Evolutionary conservation across 441 rosid species (phyloP).

Genomic region (Rhodomyrtus psidioides): DNA sequence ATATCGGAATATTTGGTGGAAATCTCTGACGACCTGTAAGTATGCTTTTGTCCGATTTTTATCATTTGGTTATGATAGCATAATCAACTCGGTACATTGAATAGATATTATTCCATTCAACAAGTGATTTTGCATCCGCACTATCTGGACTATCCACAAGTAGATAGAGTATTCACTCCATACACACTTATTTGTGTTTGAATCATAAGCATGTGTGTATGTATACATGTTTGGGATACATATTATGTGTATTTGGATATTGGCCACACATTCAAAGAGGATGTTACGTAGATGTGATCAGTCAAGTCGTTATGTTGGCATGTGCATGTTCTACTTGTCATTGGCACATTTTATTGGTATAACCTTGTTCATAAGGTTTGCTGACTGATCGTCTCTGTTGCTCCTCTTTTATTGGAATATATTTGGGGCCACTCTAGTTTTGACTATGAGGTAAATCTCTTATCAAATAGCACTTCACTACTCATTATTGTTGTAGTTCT

Average conservation of each 20-base stretch:
- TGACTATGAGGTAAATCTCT: slow-evolving; percentile 64
- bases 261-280: not conserved
- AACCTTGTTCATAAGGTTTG: not conserved
- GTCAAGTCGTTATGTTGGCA: not conserved
- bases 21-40: slow-evolving; percentile 85
- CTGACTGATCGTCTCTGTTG: not conserved
- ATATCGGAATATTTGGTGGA: slow-evolving; percentile 80
- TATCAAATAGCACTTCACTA: not conserved
- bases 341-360: not conserved
- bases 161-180: not conserved
- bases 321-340: not conserved
- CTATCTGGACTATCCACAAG: not conserved
- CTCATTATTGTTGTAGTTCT: not conserved
- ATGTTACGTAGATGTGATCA: not conserved
- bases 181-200: not conserved
- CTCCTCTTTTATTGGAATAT: not conserved
- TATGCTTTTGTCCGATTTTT: not conserved
- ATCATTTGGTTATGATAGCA: not conserved
- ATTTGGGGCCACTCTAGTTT: slow-evolving; percentile 38
- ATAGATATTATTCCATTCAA: not conserved
- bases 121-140: not conserved
- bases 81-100: not conserved
- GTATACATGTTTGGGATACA: not conserved
- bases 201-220: not conserved
- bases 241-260: not conserved